A percentile compares a stretch with the other conserved stretches of the same genome.
Conservation (phyloP, 305 asterid species). For the Lippia alba region DNA sequence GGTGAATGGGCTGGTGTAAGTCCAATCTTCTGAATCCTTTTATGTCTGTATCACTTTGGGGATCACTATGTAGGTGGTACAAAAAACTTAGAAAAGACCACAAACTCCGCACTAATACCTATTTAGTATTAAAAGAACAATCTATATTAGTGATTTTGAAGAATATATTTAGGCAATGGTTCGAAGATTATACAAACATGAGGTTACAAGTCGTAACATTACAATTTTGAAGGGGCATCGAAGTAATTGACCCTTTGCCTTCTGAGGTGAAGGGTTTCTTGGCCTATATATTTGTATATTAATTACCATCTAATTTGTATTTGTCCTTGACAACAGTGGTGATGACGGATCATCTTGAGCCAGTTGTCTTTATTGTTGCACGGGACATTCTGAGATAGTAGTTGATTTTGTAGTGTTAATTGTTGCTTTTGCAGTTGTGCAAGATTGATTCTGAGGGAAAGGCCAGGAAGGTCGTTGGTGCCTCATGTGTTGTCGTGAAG, state of each 20-base stretch:
- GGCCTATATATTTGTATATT: no score
- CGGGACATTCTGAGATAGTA: constrained; percentile 35
- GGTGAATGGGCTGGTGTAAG: constrained; percentile 98
- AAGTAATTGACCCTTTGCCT: no score
- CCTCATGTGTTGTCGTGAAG: constrained; percentile 85
- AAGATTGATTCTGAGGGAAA: constrained; percentile 90
- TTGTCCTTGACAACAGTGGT: constrained; percentile 45
- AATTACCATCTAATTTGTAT: neutral
- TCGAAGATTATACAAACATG: no score
- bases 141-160: no score
- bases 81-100: no score
- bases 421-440: constrained; percentile 61
- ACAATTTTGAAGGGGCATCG: neutral
- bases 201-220: no score
- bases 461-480: constrained; percentile 88
- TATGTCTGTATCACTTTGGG: neutral
- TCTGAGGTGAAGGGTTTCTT: no score
- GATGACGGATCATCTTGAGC: constrained; percentile 68
- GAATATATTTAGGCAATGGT: no score
- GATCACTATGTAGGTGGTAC: no score
- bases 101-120: no score
- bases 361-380: constrained; percentile 44
- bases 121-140: no score
- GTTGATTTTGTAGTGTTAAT: constrained; percentile 53
- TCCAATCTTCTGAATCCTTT: neutral